Percentiles rank a stretch among this genome's conserved stretches.
Conservation (phyloP, 495 filamentous ascomycete genomes). For the Ramalina intermedia region DNA sequence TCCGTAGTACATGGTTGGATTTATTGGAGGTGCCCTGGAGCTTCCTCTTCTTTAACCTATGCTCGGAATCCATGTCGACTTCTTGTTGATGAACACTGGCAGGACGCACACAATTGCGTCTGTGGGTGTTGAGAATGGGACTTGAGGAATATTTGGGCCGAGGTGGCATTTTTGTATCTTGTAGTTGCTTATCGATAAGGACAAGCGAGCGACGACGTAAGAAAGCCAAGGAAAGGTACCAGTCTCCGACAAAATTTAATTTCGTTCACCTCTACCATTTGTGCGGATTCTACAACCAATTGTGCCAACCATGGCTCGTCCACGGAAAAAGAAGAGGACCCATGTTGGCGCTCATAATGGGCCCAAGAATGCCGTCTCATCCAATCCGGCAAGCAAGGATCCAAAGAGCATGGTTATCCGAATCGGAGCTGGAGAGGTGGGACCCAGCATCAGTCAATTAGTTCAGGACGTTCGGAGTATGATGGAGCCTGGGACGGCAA, state of each 20-base stretch:
- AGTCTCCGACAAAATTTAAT: too few relatives aligned
- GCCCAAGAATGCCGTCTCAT: slow-evolving; percentile 21
- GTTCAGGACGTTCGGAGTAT: slow-evolving; percentile 82
- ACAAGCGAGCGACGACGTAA: too few relatives aligned
- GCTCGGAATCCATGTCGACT: not conserved
- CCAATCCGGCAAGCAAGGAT: slow-evolving; percentile 40
- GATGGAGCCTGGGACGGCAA: slow-evolving; percentile 92
- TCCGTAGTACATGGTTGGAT: not conserved
- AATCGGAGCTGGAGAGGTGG: slow-evolving; percentile 86
- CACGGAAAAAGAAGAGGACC: slow-evolving; percentile 78
- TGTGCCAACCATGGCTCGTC: slow-evolving; percentile 50
- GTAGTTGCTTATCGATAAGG: too few relatives aligned
- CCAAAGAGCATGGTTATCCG: slow-evolving; percentile 98
- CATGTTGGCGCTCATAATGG: slow-evolving; percentile 59
- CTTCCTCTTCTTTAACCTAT: not conserved
- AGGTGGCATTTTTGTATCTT: too few relatives aligned
- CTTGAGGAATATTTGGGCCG: too few relatives aligned
- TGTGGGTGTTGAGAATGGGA: too few relatives aligned
- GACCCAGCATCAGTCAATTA: slow-evolving; percentile 78
- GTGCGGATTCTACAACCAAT: too few relatives aligned
- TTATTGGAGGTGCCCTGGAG: not conserved
- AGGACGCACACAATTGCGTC: too few relatives aligned
- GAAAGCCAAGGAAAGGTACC: too few relatives aligned
- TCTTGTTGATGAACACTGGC: not conserved
- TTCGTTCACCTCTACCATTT: too few relatives aligned